Conservation (phyloP, 2,329 filamentous ascomycete genomes). For the Exophiala lecanii-corni region DNA sequence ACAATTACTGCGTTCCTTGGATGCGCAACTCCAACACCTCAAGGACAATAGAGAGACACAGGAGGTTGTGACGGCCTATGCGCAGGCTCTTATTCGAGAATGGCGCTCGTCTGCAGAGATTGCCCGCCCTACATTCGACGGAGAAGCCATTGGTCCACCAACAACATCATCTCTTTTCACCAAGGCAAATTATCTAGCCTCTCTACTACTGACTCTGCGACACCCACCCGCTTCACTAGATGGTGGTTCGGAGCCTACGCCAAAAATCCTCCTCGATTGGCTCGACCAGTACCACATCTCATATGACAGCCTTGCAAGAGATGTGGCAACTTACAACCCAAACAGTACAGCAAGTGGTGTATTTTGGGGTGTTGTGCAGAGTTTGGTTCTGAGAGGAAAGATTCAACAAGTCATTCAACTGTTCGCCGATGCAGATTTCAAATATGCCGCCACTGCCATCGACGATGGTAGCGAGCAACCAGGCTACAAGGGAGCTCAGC, state of each 20-base stretch:
- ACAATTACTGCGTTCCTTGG: slow-evolving; percentile 60
- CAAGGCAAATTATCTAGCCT: slow-evolving; percentile 75
- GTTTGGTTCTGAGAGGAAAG: slow-evolving; percentile 69
- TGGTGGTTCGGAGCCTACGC: slow-evolving; percentile 48
- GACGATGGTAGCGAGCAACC: slow-evolving; percentile 59
- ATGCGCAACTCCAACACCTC: slow-evolving; percentile 42
- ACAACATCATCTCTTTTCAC: slow-evolving; percentile 59
- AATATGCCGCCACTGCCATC: slow-evolving; percentile 61
- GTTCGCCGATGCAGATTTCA: slow-evolving; percentile 72
- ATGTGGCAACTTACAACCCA: slow-evolving; percentile 60
- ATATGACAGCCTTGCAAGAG: slow-evolving; percentile 62
- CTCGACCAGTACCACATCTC: slow-evolving; percentile 69
- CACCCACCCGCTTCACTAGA: slow-evolving; percentile 53
- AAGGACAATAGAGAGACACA: slow-evolving; percentile 31
- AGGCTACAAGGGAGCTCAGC: slow-evolving; percentile 68
- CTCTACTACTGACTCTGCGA: slow-evolving; percentile 71
- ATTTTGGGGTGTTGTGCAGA: slow-evolving; percentile 84
- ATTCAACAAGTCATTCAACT: slow-evolving; percentile 63
- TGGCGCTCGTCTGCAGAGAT: slow-evolving; percentile 33
- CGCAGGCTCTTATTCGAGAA: slow-evolving; percentile 16
- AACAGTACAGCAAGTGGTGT: slow-evolving; percentile 70
- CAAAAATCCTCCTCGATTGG: slow-evolving; percentile 79
- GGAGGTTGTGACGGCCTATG: slow-evolving; percentile 13
- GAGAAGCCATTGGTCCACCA: slow-evolving; percentile 61
- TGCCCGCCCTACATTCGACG: slow-evolving; percentile 33